Base-by-base conservation (phyloP, 768 basidiomycete genomes). In the Rhodotorula graminis region DNA sequence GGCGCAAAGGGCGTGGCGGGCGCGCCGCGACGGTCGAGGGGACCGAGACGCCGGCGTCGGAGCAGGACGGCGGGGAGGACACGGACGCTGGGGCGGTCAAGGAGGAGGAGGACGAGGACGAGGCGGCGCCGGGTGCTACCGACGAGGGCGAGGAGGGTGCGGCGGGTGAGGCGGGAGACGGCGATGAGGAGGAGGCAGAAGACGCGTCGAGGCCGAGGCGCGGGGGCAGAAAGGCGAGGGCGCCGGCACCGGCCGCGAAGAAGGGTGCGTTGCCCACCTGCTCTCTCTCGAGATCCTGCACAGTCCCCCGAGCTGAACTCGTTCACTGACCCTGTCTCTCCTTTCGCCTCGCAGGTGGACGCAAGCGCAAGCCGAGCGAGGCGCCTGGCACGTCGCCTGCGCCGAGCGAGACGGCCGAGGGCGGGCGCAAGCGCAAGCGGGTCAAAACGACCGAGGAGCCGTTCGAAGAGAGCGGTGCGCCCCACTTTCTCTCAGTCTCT, bases 301-400 rank as follows among this genome's bases (percentile, higher is more conserved):
- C 47, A 47, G 23, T 18, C n/a, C 25, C 21, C 23, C 25, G 8
- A 12, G 25, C 16, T 31, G 3, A 47, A 1, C 27, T 31, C 7
- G 19, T 31, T 59, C 27, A 50, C 68, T 42, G 25, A 59, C 37
- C 21, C 16, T 44, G 42, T 46, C 19, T 10, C 10, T 6, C 4
- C 40, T 16, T 37, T 9, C 37, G 9, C 37, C 5, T 37, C n/a
- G 44, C 42, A 47, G 33, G 46, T 15, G 56, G 37, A 25, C 53
- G 37, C 29, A 71, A 71, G 29, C 70, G 70, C 52, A 65, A 71
- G 46, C 42, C 27, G 18, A 57, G 59, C 64, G 70, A 71, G 33
- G 29, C 52, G 25, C 53, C 52, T 2, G 42, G 60, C 9, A 40
- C 49, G 27, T 55, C 61, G 62, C 44, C 55, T 23, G 62, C 53